phyloP scores from a whole-genome alignment of 2,329 filamentous ascomycete genomes.

The Penicillium capsulatum region DNA sequence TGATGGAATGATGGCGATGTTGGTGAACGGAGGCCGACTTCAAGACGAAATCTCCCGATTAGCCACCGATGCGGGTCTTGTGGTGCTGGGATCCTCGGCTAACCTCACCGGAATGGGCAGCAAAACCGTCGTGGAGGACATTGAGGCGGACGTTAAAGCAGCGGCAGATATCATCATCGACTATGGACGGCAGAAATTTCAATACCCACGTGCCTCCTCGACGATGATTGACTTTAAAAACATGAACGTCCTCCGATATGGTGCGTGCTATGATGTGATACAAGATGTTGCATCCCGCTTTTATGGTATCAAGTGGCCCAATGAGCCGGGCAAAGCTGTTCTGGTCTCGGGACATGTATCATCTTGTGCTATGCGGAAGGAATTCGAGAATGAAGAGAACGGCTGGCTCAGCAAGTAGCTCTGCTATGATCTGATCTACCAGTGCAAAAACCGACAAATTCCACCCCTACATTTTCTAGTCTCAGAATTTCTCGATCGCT shows the following conservation, averaged over 20 bases:
- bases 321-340: constrained; percentile 17
- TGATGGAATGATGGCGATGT: constrained; percentile 26
- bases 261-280: constrained; percentile 30
- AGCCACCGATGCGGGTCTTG: constrained; percentile 16
- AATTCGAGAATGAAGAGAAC: too few relatives aligned
- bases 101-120: constrained; percentile 31
- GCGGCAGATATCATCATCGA: constrained; percentile 32
- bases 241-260: constrained; percentile 24
- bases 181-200: constrained; percentile 28
- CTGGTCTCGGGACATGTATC: constrained; percentile 14
- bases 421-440: too few relatives aligned
- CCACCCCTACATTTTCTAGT: too few relatives aligned
- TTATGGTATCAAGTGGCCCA: constrained; percentile 14
- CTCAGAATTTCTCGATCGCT: not conserved
- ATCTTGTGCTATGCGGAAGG: too few relatives aligned
- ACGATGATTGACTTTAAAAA: constrained; percentile 30
- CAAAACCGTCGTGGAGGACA: constrained; percentile 27
- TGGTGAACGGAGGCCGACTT: constrained; percentile 27
- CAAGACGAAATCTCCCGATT: constrained; percentile 26
- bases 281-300: constrained; percentile 23
- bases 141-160: constrained; percentile 26
- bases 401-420: too few relatives aligned
- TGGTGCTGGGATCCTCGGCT: constrained; percentile 30
- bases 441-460: too few relatives aligned
- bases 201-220: constrained; percentile 23